phyloP scores from a whole-genome alignment of 305 asterid genomes.

The Plantago rigida region DNA sequence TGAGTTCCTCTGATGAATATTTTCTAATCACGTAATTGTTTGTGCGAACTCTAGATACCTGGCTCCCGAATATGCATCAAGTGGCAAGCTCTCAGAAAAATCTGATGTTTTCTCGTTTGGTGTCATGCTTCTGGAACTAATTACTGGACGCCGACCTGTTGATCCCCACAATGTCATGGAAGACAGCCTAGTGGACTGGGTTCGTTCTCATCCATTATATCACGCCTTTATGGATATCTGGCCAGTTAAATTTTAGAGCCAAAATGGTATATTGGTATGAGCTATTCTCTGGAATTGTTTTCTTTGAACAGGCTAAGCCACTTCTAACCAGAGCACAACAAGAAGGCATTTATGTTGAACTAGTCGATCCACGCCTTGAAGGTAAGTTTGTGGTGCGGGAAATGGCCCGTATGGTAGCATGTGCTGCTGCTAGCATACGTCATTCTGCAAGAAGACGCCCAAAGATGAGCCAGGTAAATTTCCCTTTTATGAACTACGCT shows the following conservation, averaged over 20 bases:
- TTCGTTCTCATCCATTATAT: slow-evolving; percentile 1
- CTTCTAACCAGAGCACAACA: slow-evolving; percentile 37
- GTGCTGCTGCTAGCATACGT: slow-evolving; percentile 56
- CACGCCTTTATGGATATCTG: slow-evolving; percentile 22
- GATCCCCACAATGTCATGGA: slow-evolving; percentile 50
- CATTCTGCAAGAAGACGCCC: slow-evolving; percentile 71
- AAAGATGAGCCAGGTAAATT: slow-evolving; percentile 59
- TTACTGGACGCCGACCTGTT: slow-evolving; percentile 58
- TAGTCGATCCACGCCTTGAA: slow-evolving; percentile 52
- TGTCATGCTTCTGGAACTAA: slow-evolving; percentile 64
- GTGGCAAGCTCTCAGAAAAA: slow-evolving; percentile 64
- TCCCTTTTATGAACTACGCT: too few species aligned
- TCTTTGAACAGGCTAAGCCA: slow-evolving; percentile 50
- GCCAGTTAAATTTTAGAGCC: too few species aligned
- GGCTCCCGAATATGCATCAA: slow-evolving; percentile 80
- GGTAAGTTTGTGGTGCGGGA: slow-evolving; percentile 35
- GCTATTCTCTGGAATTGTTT: too few species aligned
- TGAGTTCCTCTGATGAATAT: neutral
- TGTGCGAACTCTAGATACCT: slow-evolving; percentile 42
- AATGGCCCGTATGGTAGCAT: slow-evolving; percentile 47
- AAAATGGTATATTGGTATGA: too few species aligned
- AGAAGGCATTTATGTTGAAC: slow-evolving; percentile 37
- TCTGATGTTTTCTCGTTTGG: slow-evolving; percentile 82
- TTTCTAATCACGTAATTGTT: neutral
- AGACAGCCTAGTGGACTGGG: slow-evolving; percentile 81